Conservation (phyloP, 164 flowering plant species). For the Chimonanthus salicifolius region DNA sequence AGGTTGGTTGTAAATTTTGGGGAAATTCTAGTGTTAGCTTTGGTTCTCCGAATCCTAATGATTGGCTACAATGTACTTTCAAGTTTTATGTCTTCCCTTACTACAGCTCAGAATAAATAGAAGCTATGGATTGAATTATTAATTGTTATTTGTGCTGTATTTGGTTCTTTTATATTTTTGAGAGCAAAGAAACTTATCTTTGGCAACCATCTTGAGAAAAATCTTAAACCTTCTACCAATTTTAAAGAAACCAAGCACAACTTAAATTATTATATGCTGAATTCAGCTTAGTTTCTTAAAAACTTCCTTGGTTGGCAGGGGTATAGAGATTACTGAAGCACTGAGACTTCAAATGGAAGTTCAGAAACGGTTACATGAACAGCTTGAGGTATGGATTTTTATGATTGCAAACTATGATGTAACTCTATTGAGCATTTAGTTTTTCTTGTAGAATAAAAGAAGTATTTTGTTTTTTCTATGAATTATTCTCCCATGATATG, state of each 20-base stretch:
- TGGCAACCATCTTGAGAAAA: not conserved
- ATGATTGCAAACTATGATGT: not conserved
- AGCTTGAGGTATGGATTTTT: conserved; percentile 58
- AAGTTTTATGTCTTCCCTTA: not conserved
- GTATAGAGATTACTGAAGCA: conserved; percentile 76
- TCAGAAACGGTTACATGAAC: conserved; percentile 79
- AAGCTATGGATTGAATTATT: not conserved
- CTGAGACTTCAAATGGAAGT: conserved; percentile 81
- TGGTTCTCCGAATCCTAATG: not conserved
- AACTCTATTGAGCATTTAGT: too few relatives aligned
- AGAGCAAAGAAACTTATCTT: not conserved
- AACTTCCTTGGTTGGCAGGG: conserved; percentile 29
- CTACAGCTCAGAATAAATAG: not conserved
- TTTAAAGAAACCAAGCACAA: not conserved
- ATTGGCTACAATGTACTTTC: not conserved
- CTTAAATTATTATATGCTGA: not conserved
- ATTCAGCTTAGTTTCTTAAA: not conserved
- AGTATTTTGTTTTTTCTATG: too few relatives aligned
- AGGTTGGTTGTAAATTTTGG: not conserved
- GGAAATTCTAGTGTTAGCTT: too few relatives aligned
- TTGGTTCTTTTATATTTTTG: not conserved
- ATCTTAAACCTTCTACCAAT: too few relatives aligned
- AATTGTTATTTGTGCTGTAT: not conserved
- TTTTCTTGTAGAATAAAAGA: too few relatives aligned
- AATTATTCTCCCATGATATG: not conserved